Base-by-base conservation (phyloP, 768 basidiomycete species). In the Amanita jacksonii region DNA sequence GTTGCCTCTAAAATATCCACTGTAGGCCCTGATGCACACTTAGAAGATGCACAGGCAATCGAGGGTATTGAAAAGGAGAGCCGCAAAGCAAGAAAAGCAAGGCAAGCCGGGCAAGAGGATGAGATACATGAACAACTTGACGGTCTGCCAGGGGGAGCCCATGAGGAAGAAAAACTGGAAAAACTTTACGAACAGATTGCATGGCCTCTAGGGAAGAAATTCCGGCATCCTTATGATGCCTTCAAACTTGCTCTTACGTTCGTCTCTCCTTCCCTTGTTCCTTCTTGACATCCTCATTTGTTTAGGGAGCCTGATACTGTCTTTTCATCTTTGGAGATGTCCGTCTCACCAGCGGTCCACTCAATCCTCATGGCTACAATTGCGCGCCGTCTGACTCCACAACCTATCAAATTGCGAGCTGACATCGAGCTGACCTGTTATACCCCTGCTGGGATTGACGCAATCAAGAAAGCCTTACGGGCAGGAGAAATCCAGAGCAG, bases 351-450 rank as follows among this genome's bases (percentile, higher is more conserved):
- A 5, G 67, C 76, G 1, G 82, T 81, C 1, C 66, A 79, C 23
- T 62, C 70, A 3, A 70, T 85, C 33, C 75, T 97, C 15, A 76
- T 75, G 49, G 63, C 74, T 44, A 94, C 90, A 16, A 96, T 99
- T 57, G 92, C 93, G 5, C 83, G 92, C 34, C 83, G 96, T 9
- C 72, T 98, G 30, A 99, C 96, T 0, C 96, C 96, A 1, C 96
- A 99, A 62, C 92, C 96, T 4, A 93, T 99, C 72, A 99, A 97
- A 67, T 77, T 99, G 31, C 89, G 96, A 53, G 92, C 96, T 3
- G 96, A 99, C 64, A 87, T 99, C 55, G 92, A 98, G 65, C 67
- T 99, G 35, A 96, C 92, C 31, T 98, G 94, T 63, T 99, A 96
- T 62, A 84, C 85, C 1, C 92, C 91, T 25, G 79, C 87, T 5